These are phyloP conservation scores for Coprinopsis marcescibilis DNA, from an alignment of 768 basidiomycete genomes.

Conservation along the genomic window DNA sequence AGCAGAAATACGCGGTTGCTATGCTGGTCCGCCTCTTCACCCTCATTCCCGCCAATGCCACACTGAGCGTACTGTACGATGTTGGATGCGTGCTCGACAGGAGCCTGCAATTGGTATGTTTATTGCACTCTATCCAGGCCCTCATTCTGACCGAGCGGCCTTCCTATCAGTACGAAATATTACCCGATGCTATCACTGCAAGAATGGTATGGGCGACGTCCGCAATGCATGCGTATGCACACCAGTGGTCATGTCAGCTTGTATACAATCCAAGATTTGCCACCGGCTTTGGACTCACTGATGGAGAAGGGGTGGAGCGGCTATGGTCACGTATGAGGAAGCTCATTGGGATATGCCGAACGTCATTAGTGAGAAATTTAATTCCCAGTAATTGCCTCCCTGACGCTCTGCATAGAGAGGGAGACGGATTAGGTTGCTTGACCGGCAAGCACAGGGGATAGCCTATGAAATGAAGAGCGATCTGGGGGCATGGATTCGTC, in stretches of 20 bases:
- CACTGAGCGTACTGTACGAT: slow-evolving; percentile 25
- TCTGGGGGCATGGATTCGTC: slow-evolving; percentile 28
- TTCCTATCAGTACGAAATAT: slow-evolving; percentile 21
- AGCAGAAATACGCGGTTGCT: slow-evolving; percentile 16
- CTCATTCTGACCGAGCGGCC: neutral
- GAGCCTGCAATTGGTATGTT: slow-evolving; percentile 23
- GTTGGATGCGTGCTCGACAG: slow-evolving; percentile 29
- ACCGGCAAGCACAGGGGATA: slow-evolving; percentile 12
- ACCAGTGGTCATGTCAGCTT: slow-evolving; percentile 29
- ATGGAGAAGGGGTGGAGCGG: slow-evolving; percentile 30
- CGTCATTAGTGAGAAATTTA: slow-evolving; percentile 19
- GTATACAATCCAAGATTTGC: slow-evolving; percentile 25
- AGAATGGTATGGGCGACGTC: slow-evolving; percentile 25
- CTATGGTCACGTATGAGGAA: slow-evolving; percentile 25
- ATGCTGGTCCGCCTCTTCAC: slow-evolving; percentile 22
- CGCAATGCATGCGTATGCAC: slow-evolving; percentile 35
- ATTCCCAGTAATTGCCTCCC: too few species aligned
- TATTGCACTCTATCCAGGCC: neutral
- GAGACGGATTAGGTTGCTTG: neutral
- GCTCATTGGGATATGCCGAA: slow-evolving; percentile 10
- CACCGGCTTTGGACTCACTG: slow-evolving; percentile 21
- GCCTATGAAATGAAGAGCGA: slow-evolving; percentile 19
- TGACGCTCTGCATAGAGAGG: too few species aligned
- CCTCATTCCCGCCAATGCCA: slow-evolving; percentile 22
- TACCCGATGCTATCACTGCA: slow-evolving; percentile 13